Evolutionary conservation across 371 early-diverging fungal genomes (phyloP).

Genomic region (Mucor velutinosus): DNA sequence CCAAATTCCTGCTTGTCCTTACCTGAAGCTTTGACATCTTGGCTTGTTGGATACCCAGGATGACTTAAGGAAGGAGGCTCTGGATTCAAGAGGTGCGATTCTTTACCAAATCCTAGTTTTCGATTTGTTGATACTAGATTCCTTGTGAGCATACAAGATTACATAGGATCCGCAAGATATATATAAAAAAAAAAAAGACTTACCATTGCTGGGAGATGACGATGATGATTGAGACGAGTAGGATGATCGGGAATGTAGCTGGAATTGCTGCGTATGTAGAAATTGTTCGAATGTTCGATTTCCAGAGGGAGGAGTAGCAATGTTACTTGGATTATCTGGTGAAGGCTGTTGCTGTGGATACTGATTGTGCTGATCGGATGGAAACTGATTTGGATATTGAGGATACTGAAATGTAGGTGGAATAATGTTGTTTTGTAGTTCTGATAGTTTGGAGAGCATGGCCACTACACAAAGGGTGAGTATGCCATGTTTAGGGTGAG

Average conservation of each 20-base stretch:
- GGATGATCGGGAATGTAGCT: neutral
- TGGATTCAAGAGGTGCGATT: slow-evolving; percentile 18
- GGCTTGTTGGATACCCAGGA: neutral
- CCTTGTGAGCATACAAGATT: neutral
- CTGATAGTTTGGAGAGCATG: slow-evolving; percentile 14
- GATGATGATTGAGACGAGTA: neutral
- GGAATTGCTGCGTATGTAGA: neutral
- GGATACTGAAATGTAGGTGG: neutral
- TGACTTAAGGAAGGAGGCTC: neutral
- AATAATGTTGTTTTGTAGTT: slow-evolving; percentile 4
- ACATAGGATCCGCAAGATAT: too few species aligned
- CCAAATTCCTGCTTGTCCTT: neutral
- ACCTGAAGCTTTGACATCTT: neutral
- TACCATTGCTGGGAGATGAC: neutral
- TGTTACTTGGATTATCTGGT: neutral
- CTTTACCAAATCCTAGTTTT: slow-evolving; percentile 18
- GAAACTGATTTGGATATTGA: too few species aligned
- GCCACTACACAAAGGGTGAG: neutral
- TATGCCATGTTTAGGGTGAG: neutral
- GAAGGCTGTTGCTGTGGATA: neutral
- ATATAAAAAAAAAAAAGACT: too few species aligned
- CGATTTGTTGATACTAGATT: slow-evolving; percentile 2
- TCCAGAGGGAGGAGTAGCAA: neutral
- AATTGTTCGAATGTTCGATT: neutral
- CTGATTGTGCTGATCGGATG: neutral